Percentiles rank a stretch among this genome's conserved stretches.
Conservation (phyloP, 257 asterid genomes). For the Nicotiana undulata region DNA sequence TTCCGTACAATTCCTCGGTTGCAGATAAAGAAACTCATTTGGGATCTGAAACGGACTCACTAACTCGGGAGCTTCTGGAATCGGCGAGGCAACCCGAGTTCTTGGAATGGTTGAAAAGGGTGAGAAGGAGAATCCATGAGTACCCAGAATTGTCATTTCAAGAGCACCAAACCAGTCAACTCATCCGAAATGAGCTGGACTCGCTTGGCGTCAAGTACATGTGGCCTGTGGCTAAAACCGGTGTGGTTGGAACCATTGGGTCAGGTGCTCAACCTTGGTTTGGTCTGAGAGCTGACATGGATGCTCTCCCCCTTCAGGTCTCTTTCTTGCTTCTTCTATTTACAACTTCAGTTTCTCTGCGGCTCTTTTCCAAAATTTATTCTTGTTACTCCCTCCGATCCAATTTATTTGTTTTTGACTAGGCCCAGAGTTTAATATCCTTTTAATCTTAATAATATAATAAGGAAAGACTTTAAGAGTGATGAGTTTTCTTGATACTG, state of each 20-base stretch:
- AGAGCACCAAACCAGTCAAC: conserved; percentile 65
- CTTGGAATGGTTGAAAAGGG: conserved; percentile 53
- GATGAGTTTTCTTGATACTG: neutral
- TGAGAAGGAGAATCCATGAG: conserved; percentile 68
- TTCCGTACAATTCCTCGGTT: conserved; percentile 15
- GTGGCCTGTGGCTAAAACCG: conserved; percentile 83
- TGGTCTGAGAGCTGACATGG: conserved; percentile 91
- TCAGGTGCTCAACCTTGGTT: conserved; percentile 66
- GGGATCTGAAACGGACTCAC: conserved; percentile 19
- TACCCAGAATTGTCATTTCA: conserved; percentile 70
- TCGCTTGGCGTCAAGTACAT: conserved; percentile 52
- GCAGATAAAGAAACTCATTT: conserved; percentile 5
- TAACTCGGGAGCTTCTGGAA: conserved; percentile 38
- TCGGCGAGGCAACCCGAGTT: conserved; percentile 51
- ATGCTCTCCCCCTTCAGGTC: conserved; percentile 88
- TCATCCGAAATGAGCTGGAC: conserved; percentile 69
- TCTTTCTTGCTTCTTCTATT: neutral
- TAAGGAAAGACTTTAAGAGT: neutral
- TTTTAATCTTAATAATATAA: too few species aligned
- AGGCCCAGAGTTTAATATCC: too few species aligned
- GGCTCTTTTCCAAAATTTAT: neutral
- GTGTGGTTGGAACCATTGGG: conserved; percentile 69
- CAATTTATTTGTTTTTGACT: too few species aligned
- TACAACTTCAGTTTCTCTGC: too few species aligned
- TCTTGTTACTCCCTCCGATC: neutral